Percentiles rank a stretch among this genome's conserved stretches.
Evolutionary conservation across 169 alveolate species (phyloP).

Genomic region (Plasmodium cynomolgi): DNA sequence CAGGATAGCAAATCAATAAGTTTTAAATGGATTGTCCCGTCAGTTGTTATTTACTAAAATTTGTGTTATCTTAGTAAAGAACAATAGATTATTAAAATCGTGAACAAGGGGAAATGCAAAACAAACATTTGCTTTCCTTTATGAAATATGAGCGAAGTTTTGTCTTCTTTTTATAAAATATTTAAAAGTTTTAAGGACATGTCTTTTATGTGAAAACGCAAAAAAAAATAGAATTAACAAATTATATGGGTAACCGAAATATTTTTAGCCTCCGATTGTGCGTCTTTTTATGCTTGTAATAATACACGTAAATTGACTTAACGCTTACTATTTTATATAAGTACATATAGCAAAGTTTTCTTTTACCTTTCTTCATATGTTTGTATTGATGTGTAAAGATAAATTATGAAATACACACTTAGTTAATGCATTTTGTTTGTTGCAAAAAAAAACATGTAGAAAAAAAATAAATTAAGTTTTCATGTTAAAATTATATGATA

Average conservation of each 20-base stretch:
- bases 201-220: neutral
- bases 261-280: neutral
- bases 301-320: neutral
- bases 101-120: neutral
- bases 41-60: neutral
- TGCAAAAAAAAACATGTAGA: neutral
- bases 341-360: neutral
- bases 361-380: neutral
- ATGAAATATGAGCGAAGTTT: neutral
- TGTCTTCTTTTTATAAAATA: neutral
- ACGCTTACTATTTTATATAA: neutral
- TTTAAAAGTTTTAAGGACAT: neutral
- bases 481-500: neutral
- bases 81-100: neutral
- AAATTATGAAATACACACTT: neutral
- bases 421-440: neutral
- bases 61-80: neutral
- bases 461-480: neutral
- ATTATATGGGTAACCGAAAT: neutral
- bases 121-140: neutral
- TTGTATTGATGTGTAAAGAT: neutral
- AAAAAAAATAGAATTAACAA: neutral
- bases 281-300: neutral
- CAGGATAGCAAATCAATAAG: neutral
- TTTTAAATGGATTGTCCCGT: neutral